Conservation (phyloP, 805 yeast genomes). For the Teunomyces aglyptinius region DNA sequence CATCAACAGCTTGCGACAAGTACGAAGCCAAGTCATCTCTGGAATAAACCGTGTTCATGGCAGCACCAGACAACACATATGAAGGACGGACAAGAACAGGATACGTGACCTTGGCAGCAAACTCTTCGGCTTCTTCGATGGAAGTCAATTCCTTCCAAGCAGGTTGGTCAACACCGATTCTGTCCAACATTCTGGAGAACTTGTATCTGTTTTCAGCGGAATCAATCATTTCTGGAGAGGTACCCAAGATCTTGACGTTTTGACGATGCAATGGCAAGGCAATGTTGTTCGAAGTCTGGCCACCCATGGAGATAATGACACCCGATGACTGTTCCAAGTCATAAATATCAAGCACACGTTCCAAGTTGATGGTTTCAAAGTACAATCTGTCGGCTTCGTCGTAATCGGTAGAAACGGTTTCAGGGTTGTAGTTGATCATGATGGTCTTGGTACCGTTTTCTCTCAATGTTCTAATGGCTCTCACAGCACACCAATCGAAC, state of each 20-base stretch:
- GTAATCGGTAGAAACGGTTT: conserved; percentile 97
- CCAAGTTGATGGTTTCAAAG: conserved; percentile 92
- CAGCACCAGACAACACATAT: conserved; percentile 96
- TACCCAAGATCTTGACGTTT: conserved; percentile 92
- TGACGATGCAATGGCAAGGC: conserved; percentile 91
- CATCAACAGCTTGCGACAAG: conserved; percentile 92
- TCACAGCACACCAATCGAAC: conserved; percentile 99
- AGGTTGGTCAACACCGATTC: conserved; percentile 96
- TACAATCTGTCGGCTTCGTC: conserved; percentile 97
- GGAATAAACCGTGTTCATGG: conserved; percentile 95
- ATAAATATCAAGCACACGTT: conserved; percentile 91
- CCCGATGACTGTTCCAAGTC: conserved; percentile 88
- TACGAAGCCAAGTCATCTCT: conserved; percentile 83
- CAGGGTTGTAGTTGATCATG: conserved; percentile 98
- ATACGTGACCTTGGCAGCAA: conserved; percentile 86
- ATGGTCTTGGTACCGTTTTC: conserved; percentile 84
- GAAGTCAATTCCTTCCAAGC: conserved; percentile 98
- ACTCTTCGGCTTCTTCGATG: conserved; percentile 84
- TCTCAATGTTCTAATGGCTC: conserved; percentile 92
- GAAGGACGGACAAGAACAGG: conserved; percentile 98
- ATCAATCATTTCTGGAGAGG: conserved; percentile 97
- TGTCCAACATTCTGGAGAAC: conserved; percentile 95
- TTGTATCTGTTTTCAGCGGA: conserved; percentile 97
- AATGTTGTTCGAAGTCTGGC: conserved; percentile 96
- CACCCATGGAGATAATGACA: conserved; percentile 97